A percentile compares a stretch with the other conserved stretches of the same genome.
phyloP scores from a whole-genome alignment of 805 yeast species.

The Yarrowia sp. region DNA sequence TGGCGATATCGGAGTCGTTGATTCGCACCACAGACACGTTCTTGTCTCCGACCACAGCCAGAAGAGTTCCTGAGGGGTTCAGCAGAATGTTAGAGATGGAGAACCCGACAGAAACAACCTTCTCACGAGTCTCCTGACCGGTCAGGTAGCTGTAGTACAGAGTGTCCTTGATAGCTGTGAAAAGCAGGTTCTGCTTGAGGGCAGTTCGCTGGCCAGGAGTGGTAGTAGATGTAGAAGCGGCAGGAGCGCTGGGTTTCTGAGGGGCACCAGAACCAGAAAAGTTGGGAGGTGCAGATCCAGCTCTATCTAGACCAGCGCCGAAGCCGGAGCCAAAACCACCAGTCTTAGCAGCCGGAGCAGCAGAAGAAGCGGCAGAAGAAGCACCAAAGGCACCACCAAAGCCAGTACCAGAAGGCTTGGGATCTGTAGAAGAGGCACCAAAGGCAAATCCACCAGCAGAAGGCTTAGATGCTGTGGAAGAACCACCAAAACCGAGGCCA shows the following conservation, averaged over 20 bases:
- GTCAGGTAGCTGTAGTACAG: conserved; percentile 10
- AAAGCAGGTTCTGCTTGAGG: conserved; percentile 11
- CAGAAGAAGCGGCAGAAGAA: background rate
- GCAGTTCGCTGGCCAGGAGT: conserved; percentile 19
- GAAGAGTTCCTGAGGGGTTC: conserved; percentile 54
- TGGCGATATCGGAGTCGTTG: conserved; percentile 20
- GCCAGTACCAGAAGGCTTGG: background rate
- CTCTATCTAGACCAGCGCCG: background rate
- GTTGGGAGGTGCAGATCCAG: conserved; percentile 16
- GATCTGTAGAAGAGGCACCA: background rate
- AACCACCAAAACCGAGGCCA: background rate
- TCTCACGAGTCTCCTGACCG: background rate
- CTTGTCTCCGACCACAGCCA: conserved; percentile 54
- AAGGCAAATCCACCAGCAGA: too few species aligned
- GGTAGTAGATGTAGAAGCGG: background rate
- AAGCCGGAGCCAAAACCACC: background rate
- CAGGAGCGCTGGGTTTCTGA: background rate
- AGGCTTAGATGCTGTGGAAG: background rate
- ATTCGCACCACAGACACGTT: conserved; percentile 46
- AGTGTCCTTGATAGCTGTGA: conserved; percentile 10
- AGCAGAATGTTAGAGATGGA: conserved; percentile 51
- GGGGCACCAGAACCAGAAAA: background rate
- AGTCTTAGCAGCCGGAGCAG: background rate
- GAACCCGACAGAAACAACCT: conserved; percentile 43
- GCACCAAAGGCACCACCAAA: too few species aligned